Percentiles rank a stretch among this genome's conserved stretches.
Evolutionary conservation across 768 basidiomycete genomes (phyloP).

Genomic region (Trametes cingulata): DNA sequence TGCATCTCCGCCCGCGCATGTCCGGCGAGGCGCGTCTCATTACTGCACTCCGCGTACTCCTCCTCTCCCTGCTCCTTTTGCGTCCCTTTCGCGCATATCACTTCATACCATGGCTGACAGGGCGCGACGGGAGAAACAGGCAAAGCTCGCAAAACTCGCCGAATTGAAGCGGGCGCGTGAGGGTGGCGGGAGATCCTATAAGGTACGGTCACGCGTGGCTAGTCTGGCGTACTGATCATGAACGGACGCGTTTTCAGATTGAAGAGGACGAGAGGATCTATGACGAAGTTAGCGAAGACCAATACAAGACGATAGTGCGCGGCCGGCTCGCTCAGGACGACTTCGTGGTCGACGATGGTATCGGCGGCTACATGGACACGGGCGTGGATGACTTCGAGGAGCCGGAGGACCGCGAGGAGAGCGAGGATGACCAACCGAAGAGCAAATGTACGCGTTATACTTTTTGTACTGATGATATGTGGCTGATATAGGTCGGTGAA

Average conservation of each 20-base stretch:
- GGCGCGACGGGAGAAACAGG: conserved; percentile 27
- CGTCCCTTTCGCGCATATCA: neutral
- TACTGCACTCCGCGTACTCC: neutral
- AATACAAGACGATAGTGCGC: conserved; percentile 83
- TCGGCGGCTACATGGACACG: conserved; percentile 90
- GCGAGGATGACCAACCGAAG: conserved; percentile 48
- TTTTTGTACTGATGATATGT: conserved; percentile 6
- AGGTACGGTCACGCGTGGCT: conserved; percentile 44
- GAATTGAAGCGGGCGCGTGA: conserved; percentile 62
- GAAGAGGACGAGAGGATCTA: conserved; percentile 73
- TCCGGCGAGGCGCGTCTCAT: conserved; percentile 22
- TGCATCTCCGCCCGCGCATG: conserved; percentile 28
- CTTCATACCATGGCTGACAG: conserved; percentile 31
- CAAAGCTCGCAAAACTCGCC: conserved; percentile 49
- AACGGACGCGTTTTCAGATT: conserved; percentile 28
- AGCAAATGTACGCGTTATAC: conserved; percentile 38
- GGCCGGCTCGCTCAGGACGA: conserved; percentile 84
- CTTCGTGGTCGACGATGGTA: conserved; percentile 94
- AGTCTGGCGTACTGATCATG: neutral
- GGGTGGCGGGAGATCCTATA: conserved; percentile 57
- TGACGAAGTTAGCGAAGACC: conserved; percentile 87
- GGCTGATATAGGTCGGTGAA: conserved; percentile 29
- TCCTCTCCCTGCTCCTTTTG: neutral
- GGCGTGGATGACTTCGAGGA: conserved; percentile 94
- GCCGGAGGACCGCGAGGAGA: conserved; percentile 55